Evolutionary conservation across 805 yeast genomes (phyloP).

Genomic region (Sporopachydermia quercuum): DNA sequence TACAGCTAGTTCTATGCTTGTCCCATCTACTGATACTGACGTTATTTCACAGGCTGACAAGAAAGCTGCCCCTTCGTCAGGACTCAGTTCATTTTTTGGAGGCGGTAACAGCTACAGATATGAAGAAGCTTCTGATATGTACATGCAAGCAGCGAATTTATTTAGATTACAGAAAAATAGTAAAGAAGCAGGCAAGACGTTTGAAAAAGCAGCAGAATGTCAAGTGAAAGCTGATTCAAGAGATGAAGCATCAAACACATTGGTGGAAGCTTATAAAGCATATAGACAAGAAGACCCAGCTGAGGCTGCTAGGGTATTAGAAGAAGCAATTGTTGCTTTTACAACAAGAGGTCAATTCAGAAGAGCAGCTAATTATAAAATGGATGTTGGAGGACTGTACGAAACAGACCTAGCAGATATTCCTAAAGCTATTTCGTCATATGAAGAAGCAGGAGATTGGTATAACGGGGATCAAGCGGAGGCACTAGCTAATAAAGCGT

Average conservation of each 20-base stretch:
- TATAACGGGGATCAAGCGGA: slow-evolving; percentile 85
- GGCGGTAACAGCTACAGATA: slow-evolving; percentile 43
- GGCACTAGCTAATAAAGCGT: slow-evolving; percentile 79
- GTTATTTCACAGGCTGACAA: slow-evolving; percentile 63
- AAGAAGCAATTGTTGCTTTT: slow-evolving; percentile 68
- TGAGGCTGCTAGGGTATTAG: slow-evolving; percentile 64
- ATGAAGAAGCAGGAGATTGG: slow-evolving; percentile 94
- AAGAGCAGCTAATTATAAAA: slow-evolving; percentile 86
- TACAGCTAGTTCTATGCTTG: background rate
- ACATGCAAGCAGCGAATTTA: slow-evolving; percentile 84
- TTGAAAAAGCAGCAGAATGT: slow-evolving; percentile 72
- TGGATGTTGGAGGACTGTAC: slow-evolving; percentile 78
- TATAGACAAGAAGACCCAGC: slow-evolving; percentile 60
- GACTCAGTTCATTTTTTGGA: slow-evolving; percentile 57
- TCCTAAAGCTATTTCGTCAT: slow-evolving; percentile 56
- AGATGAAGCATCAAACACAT: slow-evolving; percentile 85
- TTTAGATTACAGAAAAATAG: slow-evolving; percentile 61
- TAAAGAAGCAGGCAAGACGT: slow-evolving; percentile 63
- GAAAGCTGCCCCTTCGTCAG: slow-evolving; percentile 53
- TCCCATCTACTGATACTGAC: too few species aligned
- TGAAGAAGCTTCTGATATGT: slow-evolving; percentile 90
- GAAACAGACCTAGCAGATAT: slow-evolving; percentile 61
- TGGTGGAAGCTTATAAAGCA: slow-evolving; percentile 82
- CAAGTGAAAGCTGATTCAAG: slow-evolving; percentile 61
- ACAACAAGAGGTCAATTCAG: slow-evolving; percentile 89